Percentiles rank a stretch among this genome's conserved stretches.
phyloP scores from a whole-genome alignment of 192 early-diverging fungal species.

The Jimgerdemannia lactiflua region DNA sequence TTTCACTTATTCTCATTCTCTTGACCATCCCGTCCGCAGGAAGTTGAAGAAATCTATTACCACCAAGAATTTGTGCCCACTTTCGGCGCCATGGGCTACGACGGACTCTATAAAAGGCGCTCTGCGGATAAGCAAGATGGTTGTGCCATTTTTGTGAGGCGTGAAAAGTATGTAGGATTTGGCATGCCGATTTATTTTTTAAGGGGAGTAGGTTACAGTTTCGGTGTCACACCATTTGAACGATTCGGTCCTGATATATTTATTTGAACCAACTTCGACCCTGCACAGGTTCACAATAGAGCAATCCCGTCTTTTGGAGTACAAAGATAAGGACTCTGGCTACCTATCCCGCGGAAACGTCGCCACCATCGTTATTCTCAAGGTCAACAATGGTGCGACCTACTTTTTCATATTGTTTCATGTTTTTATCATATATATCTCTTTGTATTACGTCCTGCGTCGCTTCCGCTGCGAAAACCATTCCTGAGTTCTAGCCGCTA shows the following conservation, averaged over 20 bases:
- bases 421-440: background rate
- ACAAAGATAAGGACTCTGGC: background rate
- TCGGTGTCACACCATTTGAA: too few relatives aligned
- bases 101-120: background rate
- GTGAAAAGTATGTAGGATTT: background rate
- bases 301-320: background rate
- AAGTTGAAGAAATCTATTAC: background rate
- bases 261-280: background rate
- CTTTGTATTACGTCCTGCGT: background rate
- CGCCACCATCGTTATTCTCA: background rate
- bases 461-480: too few relatives aligned
- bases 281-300: background rate
- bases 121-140: background rate
- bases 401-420: background rate
- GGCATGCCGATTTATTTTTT: too few relatives aligned
- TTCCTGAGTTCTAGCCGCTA: too few relatives aligned
- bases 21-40: background rate
- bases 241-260: background rate
- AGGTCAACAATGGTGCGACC: background rate
- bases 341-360: conserved; percentile 1
- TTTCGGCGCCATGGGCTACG: background rate
- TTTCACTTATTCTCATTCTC: background rate
- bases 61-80: background rate
- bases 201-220: too few relatives aligned
- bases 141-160: background rate